A percentile compares a stretch with the other conserved stretches of the same genome.
Evolutionary conservation across 1,284 basidiomycete genomes (phyloP).

Genomic region (Leccinum variabile): DNA sequence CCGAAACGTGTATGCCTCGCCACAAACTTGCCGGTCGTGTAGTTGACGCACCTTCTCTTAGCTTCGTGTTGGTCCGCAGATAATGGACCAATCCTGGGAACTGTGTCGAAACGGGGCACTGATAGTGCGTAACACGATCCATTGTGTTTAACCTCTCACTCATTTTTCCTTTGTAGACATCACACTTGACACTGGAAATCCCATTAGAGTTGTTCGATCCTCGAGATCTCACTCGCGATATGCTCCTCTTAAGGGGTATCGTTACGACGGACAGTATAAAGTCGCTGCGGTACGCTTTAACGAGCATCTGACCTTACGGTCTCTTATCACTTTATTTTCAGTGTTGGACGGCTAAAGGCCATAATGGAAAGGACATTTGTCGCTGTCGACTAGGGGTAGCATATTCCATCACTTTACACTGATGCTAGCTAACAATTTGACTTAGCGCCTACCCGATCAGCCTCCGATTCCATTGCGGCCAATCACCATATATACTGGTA

Average conservation of each 20-base stretch:
- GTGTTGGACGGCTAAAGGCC: constrained; percentile 26
- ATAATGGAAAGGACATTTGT: constrained; percentile 20
- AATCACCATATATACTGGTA: not conserved
- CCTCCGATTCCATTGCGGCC: constrained; percentile 22
- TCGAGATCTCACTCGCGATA: constrained; percentile 20
- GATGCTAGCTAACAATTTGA: not conserved
- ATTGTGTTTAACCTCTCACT: not conserved
- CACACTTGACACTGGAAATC: constrained; percentile 19
- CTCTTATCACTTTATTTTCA: constrained; percentile 7
- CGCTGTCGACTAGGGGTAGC: constrained; percentile 31
- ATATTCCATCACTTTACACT: not conserved
- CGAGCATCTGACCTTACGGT: not conserved
- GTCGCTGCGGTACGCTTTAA: constrained; percentile 16
- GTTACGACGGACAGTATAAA: constrained; percentile 31
- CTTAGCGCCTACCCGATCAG: constrained; percentile 29
- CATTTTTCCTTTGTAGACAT: constrained; percentile 18
- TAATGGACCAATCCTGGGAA: constrained; percentile 28
- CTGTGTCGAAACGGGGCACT: constrained; percentile 15
- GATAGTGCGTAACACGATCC: constrained; percentile 14
- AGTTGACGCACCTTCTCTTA: constrained; percentile 4
- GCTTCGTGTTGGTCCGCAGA: constrained; percentile 26
- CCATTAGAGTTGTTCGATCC: constrained; percentile 32
- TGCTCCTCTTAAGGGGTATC: constrained; percentile 25
- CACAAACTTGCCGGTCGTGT: not conserved
- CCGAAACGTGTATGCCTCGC: constrained; percentile 21